A percentile compares a stretch with the other conserved stretches of the same genome.
phyloP scores from a whole-genome alignment of 2,329 filamentous ascomycete genomes.

The Epicoccum sorghinum region DNA sequence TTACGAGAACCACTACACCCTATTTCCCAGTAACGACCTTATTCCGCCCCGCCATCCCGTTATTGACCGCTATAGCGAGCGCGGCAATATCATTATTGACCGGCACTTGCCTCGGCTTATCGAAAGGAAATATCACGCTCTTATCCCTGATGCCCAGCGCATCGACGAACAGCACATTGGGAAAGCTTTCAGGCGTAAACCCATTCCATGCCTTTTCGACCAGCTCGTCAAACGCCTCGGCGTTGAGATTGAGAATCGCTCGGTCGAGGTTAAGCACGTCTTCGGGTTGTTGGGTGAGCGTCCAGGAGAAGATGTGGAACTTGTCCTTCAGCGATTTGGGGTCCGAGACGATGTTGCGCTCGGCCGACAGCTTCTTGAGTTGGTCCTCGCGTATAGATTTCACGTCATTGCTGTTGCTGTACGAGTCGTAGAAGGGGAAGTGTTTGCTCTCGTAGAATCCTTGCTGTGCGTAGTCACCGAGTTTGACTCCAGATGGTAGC shows the following conservation, averaged over 20 bases:
- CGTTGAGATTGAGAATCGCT: conserved; percentile 43
- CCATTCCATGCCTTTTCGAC: conserved; percentile 41
- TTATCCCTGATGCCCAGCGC: conserved; percentile 42
- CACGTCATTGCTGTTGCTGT: conserved; percentile 44
- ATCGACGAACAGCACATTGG: conserved; percentile 47
- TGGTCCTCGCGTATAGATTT: conserved; percentile 46
- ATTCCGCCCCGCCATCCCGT: conserved; percentile 41
- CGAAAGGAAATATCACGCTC: conserved; percentile 38
- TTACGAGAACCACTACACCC: not conserved
- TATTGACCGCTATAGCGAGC: conserved; percentile 47
- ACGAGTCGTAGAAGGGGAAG: conserved; percentile 46
- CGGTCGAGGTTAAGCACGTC: conserved; percentile 42
- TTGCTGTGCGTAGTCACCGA: conserved; percentile 39
- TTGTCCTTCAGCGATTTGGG: conserved; percentile 31
- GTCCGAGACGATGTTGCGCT: conserved; percentile 37
- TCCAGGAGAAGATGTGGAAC: conserved; percentile 48
- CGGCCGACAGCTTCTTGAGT: conserved; percentile 42
- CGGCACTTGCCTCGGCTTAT: conserved; percentile 29
- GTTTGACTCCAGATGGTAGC: conserved; percentile 34
- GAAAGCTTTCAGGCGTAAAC: conserved; percentile 42
- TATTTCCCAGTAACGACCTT: conserved; percentile 28
- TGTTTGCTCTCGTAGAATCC: conserved; percentile 44
- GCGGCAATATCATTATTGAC: conserved; percentile 39
- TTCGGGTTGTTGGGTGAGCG: conserved; percentile 42
- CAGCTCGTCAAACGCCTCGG: conserved; percentile 38